phyloP scores from a whole-genome alignment of 495 filamentous ascomycete genomes.

The Choiromyces venosus region DNA sequence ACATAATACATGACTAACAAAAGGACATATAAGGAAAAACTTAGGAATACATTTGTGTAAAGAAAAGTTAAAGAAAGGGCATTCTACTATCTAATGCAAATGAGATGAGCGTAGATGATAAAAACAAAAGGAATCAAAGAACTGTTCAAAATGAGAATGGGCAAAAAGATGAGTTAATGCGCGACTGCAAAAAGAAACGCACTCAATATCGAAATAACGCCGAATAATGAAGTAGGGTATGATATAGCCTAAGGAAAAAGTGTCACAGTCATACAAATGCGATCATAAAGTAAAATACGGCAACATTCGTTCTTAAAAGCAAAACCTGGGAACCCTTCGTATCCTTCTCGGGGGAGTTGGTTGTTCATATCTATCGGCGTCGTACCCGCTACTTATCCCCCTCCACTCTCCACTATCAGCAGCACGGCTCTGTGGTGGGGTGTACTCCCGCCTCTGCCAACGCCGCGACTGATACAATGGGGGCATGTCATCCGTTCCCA shows the following conservation, averaged over 20 bases:
- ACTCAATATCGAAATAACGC: neutral
- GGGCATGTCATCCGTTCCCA: conserved; percentile 26
- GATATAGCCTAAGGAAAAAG: neutral
- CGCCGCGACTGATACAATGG: conserved; percentile 30
- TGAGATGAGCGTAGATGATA: neutral
- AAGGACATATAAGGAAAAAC: neutral
- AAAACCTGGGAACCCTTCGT: neutral
- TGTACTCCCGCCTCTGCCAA: conserved; percentile 7
- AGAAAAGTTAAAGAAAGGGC: neutral
- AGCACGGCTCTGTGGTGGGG: neutral
- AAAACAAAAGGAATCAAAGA: neutral
- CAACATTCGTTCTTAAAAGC: neutral
- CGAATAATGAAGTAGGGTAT: neutral
- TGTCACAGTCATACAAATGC: neutral
- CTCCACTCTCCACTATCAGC: neutral
- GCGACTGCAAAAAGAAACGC: too few relatives aligned
- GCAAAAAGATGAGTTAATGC: too few relatives aligned
- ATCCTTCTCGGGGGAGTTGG: neutral
- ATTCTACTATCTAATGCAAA: neutral
- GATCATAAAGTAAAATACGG: neutral
- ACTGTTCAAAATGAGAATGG: neutral
- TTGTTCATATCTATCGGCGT: neutral
- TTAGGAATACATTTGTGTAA: neutral
- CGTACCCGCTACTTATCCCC: neutral
- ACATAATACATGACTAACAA: neutral